These are phyloP conservation scores for Oryza meridionalis DNA, from an alignment of 176 grass and related monocot genomes.

Conservation along the genomic window DNA sequence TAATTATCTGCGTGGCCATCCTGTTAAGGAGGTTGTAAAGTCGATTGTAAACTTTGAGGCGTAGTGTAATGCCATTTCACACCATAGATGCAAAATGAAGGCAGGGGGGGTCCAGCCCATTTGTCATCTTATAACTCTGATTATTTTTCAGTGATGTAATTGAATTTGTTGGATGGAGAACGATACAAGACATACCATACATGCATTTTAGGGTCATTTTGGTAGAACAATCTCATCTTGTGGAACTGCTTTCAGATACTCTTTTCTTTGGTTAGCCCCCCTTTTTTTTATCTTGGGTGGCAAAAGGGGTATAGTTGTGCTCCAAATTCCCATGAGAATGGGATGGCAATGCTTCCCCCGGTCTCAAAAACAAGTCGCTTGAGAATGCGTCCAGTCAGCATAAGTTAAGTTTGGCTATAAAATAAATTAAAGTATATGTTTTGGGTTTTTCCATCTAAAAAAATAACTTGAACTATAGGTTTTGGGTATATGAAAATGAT, in stretches of 20 bases:
- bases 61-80: not conserved
- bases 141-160: not conserved
- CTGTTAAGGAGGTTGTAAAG: not conserved
- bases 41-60: not conserved
- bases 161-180: not conserved
- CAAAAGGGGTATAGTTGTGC: not conserved
- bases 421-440: too few relatives aligned
- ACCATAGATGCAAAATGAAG: not conserved
- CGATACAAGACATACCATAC: not conserved
- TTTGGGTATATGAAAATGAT: too few relatives aligned
- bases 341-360: not conserved
- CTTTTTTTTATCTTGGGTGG: not conserved
- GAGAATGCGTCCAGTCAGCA: too few relatives aligned
- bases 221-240: not conserved
- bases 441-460: too few relatives aligned
- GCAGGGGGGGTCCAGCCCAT: not conserved
- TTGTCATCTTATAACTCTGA: not conserved
- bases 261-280: not conserved
- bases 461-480: too few relatives aligned
- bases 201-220: not conserved
- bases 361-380: too few relatives aligned
- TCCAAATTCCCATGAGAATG: not conserved
- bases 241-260: not conserved
- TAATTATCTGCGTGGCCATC: conserved; percentile 4
- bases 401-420: too few relatives aligned